phyloP scores from a whole-genome alignment of 352 stramenopile species.

The Phytophthora sojae region DNA sequence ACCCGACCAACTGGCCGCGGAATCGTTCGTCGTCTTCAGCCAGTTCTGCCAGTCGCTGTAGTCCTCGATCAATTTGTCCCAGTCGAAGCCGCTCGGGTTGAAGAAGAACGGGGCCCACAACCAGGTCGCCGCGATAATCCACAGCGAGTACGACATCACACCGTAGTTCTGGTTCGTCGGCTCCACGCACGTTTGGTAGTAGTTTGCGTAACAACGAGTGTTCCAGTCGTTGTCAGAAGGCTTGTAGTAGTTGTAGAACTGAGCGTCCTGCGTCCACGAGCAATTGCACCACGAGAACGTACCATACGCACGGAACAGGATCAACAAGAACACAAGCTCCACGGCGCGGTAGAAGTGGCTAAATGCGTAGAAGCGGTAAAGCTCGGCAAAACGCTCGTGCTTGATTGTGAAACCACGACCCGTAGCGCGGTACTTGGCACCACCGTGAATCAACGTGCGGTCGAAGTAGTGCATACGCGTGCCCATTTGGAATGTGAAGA shows the following conservation, averaged over 20 bases:
- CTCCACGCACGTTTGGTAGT: slow-evolving; percentile 92
- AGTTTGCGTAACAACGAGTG: slow-evolving; percentile 82
- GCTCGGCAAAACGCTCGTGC: slow-evolving; percentile 97
- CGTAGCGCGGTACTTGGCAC: slow-evolving; percentile 98
- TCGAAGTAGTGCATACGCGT: slow-evolving; percentile 99
- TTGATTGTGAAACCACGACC: slow-evolving; percentile 99
- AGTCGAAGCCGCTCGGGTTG: slow-evolving; percentile 99
- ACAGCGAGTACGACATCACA: slow-evolving; percentile 97
- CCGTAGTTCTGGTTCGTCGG: slow-evolving; percentile 97
- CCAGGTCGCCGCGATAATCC: slow-evolving; percentile 93
- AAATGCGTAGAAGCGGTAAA: slow-evolving; percentile 98
- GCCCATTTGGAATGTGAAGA: slow-evolving; percentile 99
- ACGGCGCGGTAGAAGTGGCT: slow-evolving; percentile 98
- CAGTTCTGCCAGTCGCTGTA: slow-evolving; percentile 96
- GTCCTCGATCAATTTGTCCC: slow-evolving; percentile 96
- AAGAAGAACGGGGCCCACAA: slow-evolving; percentile 93
- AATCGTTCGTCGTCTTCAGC: slow-evolving; percentile 92
- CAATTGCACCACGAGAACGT: slow-evolving; percentile 95
- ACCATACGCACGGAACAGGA: slow-evolving; percentile 90
- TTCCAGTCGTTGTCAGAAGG: slow-evolving; percentile 84
- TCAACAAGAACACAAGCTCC: slow-evolving; percentile 91
- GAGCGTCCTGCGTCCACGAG: slow-evolving; percentile 73
- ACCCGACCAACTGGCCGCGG: slow-evolving; percentile 85
- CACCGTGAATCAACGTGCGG: slow-evolving; percentile 97
- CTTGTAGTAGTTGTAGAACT: slow-evolving; percentile 84